These are phyloP conservation scores for Pyrus bretschneideri DNA, from an alignment of 306 rosid genomes.

Conservation along the genomic window DNA sequence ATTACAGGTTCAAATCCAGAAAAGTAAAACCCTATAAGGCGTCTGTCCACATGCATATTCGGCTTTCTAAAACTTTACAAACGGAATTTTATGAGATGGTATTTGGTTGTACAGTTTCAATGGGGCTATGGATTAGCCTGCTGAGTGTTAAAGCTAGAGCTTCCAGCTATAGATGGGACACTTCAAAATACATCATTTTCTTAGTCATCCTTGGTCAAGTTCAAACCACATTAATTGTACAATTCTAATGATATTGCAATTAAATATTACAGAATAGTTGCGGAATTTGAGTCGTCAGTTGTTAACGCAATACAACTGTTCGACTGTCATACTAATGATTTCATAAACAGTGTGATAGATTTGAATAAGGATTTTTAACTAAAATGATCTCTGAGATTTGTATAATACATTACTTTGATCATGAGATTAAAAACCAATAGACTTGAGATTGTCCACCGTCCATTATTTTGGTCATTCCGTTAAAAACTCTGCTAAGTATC, in stretches of 20 bases:
- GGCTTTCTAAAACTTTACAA: slow-evolving; percentile 15
- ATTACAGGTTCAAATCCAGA: not conserved
- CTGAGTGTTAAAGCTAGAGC: slow-evolving; percentile 23
- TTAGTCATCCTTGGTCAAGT: slow-evolving; percentile 12
- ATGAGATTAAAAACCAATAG: accelerated
- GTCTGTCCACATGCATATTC: slow-evolving; percentile 23
- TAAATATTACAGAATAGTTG: too few relatives aligned
- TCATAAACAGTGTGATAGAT: not conserved
- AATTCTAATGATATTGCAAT: not conserved
- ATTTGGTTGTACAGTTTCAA: slow-evolving; percentile 21
- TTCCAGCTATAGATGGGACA: not conserved
- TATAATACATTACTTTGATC: too few relatives aligned
- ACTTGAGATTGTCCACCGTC: too few relatives aligned
- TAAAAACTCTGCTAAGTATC: too few relatives aligned
- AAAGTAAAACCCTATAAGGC: slow-evolving; percentile 19
- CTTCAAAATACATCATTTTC: not conserved
- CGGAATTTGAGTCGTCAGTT: not conserved
- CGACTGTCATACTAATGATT: not conserved
- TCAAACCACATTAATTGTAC: not conserved
- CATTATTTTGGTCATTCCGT: too few relatives aligned
- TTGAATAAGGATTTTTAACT: not conserved
- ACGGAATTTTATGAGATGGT: slow-evolving; percentile 33
- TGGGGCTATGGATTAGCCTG: slow-evolving; percentile 23
- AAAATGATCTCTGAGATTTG: too few relatives aligned
- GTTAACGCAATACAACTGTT: not conserved